A percentile compares a stretch with the other conserved stretches of the same genome.
Evolutionary conservation across 139 green algal genomes (phyloP).

Genomic region (Pleodorina starrii): DNA sequence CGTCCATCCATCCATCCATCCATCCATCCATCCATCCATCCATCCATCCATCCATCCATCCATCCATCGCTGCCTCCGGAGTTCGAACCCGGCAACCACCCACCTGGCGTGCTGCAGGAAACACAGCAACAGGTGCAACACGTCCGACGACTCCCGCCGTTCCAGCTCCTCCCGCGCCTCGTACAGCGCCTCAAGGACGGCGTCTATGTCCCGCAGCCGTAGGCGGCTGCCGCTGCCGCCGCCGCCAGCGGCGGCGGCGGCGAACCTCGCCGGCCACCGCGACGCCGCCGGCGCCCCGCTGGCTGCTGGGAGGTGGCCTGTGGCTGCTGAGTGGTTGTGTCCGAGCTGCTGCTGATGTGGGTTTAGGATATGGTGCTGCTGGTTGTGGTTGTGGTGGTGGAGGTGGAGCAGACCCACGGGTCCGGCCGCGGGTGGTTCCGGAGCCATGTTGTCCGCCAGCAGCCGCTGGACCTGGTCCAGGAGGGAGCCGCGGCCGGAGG

Average conservation of each 20-base stretch:
- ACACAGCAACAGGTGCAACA: conserved; percentile 82
- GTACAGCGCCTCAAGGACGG: conserved; percentile 69
- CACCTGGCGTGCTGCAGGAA: conserved; percentile 84
- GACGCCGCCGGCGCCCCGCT: not conserved
- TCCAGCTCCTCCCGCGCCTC: conserved; percentile 64
- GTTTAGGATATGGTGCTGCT: not conserved
- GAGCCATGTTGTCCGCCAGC: conserved; percentile 23
- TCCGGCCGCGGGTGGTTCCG: not conserved
- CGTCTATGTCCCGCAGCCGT: conserved; percentile 66
- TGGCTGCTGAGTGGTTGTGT: not conserved
- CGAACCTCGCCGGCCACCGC: not conserved
- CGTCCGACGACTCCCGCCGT: conserved; percentile 65
- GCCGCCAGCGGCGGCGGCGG: not conserved
- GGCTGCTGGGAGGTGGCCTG: too few relatives aligned
- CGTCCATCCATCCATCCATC: not conserved
- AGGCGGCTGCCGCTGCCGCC: conserved; percentile 9
- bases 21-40: too few relatives aligned
- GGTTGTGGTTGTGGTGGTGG: not conserved
- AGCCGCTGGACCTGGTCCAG: conserved; percentile 49
- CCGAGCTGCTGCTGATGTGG: not conserved
- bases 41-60: not conserved
- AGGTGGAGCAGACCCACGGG: not conserved
- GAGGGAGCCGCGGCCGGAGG: conserved; percentile 20
- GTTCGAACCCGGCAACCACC: too few relatives aligned
- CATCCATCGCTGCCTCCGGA: too few relatives aligned